Percentiles rank a stretch among this genome's conserved stretches.
These are phyloP conservation scores for Nectriaceae sp. DNA, from an alignment of 2,329 filamentous ascomycete species.

Conservation along the genomic window DNA sequence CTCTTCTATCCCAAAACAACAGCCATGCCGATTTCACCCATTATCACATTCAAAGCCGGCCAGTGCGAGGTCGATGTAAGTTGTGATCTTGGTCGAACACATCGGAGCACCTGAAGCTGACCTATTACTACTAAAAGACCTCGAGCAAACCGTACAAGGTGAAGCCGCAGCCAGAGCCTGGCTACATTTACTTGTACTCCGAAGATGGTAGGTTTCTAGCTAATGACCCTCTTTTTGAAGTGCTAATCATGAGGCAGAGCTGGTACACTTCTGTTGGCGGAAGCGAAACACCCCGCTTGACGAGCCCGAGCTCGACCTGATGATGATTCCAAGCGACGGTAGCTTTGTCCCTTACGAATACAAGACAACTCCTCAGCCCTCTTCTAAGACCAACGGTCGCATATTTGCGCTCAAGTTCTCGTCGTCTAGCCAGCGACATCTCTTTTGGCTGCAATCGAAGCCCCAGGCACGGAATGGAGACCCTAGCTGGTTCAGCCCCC, in stretches of 20 bases:
- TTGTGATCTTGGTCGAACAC: slow-evolving; percentile 3
- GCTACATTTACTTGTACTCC: slow-evolving; percentile 89
- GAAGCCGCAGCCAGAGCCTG: slow-evolving; percentile 70
- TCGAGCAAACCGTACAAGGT: slow-evolving; percentile 68
- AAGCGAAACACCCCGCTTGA: slow-evolving; percentile 71
- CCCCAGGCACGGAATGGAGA: slow-evolving; percentile 71
- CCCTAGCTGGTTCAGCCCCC: slow-evolving; percentile 76
- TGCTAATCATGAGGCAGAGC: slow-evolving; percentile 53
- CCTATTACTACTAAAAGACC: slow-evolving; percentile 33
- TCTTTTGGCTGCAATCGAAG: slow-evolving; percentile 97
- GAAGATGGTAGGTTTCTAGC: slow-evolving; percentile 70
- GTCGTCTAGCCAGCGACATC: slow-evolving; percentile 85
- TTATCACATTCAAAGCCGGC: slow-evolving; percentile 97
- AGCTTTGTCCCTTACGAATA: slow-evolving; percentile 81
- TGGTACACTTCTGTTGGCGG: slow-evolving; percentile 97
- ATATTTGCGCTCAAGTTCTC: slow-evolving; percentile 93
- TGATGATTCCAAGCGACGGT: slow-evolving; percentile 91
- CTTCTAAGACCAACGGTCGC: slow-evolving; percentile 77
- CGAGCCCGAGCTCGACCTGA: slow-evolving; percentile 80
- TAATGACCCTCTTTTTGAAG: slow-evolving; percentile 1
- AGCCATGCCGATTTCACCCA: slow-evolving; percentile 77
- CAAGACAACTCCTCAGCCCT: slow-evolving; percentile 55
- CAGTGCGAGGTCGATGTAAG: slow-evolving; percentile 82
- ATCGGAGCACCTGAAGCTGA: slow-evolving; percentile 14
- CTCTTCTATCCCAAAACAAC: no score